Base-by-base conservation (phyloP, 2,329 filamentous ascomycete species). In the Diplodia corticola region DNA sequence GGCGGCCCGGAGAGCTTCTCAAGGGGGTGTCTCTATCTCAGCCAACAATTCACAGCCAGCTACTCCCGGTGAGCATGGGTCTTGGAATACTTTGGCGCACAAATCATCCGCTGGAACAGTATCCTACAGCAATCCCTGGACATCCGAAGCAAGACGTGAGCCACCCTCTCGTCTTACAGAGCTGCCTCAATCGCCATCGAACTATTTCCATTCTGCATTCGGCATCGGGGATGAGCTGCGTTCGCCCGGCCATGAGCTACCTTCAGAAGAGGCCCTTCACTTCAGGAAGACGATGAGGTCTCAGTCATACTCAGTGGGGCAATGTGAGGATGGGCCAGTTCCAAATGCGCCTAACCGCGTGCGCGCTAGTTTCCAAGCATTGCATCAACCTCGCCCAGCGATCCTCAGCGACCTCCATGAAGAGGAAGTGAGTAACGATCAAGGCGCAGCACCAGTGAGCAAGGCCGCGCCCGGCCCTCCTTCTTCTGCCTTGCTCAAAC, bases 231-330 rank as follows among this genome's bases (percentile, higher is more conserved):
- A 65, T 30, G 64, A 65, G 9, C 40, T 65, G 22, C 54, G 54
- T 26, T 65, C 64, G 12, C 64, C 64, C 4, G 54, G 64, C 20
- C 30, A 59, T 15, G 64, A 65, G 20, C 44, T 26, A 20, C 64
- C 54, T 30, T 28, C 51, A 10, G 64, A 65, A 17, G 64, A 65
- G 4, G 24, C 64, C 15, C 44, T 65, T 2, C 64, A 59, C 20
- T 55, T 57, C 28, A 35, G 54, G 1, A 98, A 98, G 78, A 93
- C 92, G 1, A 95, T 96, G 72, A 89, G 95, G 50, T 99, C 95
- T 5, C 92, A 97, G 77, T 98, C 95, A 4, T 98, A 98, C 78
- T 98, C 94, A 0, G 94, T 96, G 55, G 93, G 93, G 4, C 93
- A 97, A 75, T 83, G 93, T 68, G 93, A 97, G 63, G 85, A 59